Percentiles rank a stretch among this genome's conserved stretches.
Conservation (phyloP, 371 early-diverging fungal species). For the Chytridium lagenaria region DNA sequence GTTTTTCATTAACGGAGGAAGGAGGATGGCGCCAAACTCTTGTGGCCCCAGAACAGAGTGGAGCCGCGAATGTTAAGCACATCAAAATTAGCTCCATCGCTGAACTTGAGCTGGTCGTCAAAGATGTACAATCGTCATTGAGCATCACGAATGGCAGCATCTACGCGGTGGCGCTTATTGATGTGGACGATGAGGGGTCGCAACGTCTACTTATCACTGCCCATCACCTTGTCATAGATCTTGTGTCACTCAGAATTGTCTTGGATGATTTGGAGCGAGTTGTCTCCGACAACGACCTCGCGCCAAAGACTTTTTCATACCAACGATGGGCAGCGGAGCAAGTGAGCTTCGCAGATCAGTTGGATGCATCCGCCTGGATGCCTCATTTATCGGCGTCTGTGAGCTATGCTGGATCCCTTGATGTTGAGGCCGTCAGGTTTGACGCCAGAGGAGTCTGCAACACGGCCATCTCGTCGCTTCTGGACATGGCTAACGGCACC, state of each 20-base stretch:
- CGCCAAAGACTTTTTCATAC: constrained; percentile 30
- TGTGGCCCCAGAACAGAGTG: not conserved
- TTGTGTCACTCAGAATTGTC: constrained; percentile 40
- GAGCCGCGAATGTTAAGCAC: not conserved
- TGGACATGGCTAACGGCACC: constrained; percentile 22
- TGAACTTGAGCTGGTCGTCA: constrained; percentile 15
- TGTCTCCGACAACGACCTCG: constrained; percentile 20
- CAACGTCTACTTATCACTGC: constrained; percentile 32
- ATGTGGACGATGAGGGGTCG: not conserved
- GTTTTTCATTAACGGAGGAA: constrained; percentile 4
- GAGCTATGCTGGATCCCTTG: not conserved
- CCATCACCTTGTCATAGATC: constrained; percentile 41
- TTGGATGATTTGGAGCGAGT: constrained; percentile 37
- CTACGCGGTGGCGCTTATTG: constrained; percentile 20
- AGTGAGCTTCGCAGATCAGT: not conserved
- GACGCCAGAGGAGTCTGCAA: not conserved
- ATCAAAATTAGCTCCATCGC: not conserved
- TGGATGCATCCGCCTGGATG: not conserved
- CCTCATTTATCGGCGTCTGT: constrained; percentile 6
- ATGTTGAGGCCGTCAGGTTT: constrained; percentile 6
- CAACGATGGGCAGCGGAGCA: constrained; percentile 28
- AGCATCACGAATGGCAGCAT: constrained; percentile 19
- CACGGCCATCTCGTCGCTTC: constrained; percentile 5
- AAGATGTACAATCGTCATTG: constrained; percentile 6
- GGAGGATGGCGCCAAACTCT: not conserved